Base-by-base conservation (phyloP, 2,329 filamentous ascomycete genomes). In the Thielaviopsis ethacetica region DNA sequence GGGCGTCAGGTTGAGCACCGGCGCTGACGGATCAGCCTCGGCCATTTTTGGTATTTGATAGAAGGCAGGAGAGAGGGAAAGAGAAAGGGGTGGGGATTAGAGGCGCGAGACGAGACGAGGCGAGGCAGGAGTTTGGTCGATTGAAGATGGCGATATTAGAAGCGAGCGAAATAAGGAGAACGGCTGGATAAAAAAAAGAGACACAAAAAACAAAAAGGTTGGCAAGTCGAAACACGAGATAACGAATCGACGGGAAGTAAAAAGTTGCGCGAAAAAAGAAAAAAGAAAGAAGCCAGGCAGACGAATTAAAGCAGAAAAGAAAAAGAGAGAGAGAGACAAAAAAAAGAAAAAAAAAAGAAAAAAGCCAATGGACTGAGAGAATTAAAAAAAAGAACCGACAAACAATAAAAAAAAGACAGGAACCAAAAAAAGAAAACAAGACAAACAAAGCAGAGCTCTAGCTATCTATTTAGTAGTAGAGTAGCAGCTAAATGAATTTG, bases 1-100 rank as follows among this genome's bases (percentile, higher is more conserved):
- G 54, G 87, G 75, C 30, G 84, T 88, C 64, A 97, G 82, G 74
- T 95, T 95, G 65, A 95, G 80, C 71, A 85, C 86, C 63, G 84
- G 82, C 64, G 75, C 58, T 55, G 55, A 56, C 55, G 62, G 57
- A 56, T 61, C 60, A 62, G 62, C 59, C 56, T 59, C 62, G 41
- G 62, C 60, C 59, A 61, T 61, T 24, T 51, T 58, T 44, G 30
- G 19, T 27, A 52, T 57, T 51, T 26, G 6, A 26, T 26, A 21
- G 22, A 34, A 21, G 54, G 41, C 12, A 15, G 34, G 19, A 26
- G 24, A 26, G 38, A 27, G 19, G n/a, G 19, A 15, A 10, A 44
- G 22, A 44, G 41, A 24, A 12, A 38, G 26, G 24, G n/a, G 10
- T 7, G 6, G 19, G 26, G 19, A 51, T 26, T 27, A 51, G 47